Conservation (phyloP, 441 rosid species). For the Codiaeum variegatum region DNA sequence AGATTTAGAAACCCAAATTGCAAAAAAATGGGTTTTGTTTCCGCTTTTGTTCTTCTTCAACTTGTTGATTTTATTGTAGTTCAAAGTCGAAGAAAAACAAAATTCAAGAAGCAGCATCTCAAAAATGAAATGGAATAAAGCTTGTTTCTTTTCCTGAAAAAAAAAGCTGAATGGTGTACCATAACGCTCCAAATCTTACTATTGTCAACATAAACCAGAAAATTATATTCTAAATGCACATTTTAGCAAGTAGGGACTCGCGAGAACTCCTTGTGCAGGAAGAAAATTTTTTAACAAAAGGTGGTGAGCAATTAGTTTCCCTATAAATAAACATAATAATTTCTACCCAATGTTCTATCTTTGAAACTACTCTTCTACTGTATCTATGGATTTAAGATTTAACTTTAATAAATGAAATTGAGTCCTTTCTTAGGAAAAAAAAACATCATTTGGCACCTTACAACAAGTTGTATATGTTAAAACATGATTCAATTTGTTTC, state of each 20-base stretch:
- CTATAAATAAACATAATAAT: neutral
- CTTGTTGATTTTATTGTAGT: too few species aligned
- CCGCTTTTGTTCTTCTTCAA: too few species aligned
- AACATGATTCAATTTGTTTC: too few species aligned
- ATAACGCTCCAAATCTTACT: neutral
- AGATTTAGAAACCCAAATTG: too few species aligned
- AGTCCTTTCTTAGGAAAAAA: too few species aligned
- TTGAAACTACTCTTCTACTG: too few species aligned
- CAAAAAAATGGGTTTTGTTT: too few species aligned
- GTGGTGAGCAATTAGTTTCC: neutral
- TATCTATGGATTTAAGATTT: too few species aligned
- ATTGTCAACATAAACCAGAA: neutral
- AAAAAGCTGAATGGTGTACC: neutral
- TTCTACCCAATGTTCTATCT: too few species aligned
- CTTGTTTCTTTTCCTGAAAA: neutral
- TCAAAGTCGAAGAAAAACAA: neutral
- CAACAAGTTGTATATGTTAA: too few species aligned
- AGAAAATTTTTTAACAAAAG: neutral
- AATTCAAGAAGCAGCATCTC: neutral
- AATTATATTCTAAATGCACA: neutral
- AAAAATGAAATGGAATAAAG: neutral
- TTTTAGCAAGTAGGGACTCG: neutral
- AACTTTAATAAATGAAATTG: too few species aligned
- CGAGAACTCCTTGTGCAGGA: neutral
- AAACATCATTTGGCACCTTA: too few species aligned